These are phyloP conservation scores for Beauveria sp. DNA, from an alignment of 2,329 filamentous ascomycete species.

Conservation along the genomic window DNA sequence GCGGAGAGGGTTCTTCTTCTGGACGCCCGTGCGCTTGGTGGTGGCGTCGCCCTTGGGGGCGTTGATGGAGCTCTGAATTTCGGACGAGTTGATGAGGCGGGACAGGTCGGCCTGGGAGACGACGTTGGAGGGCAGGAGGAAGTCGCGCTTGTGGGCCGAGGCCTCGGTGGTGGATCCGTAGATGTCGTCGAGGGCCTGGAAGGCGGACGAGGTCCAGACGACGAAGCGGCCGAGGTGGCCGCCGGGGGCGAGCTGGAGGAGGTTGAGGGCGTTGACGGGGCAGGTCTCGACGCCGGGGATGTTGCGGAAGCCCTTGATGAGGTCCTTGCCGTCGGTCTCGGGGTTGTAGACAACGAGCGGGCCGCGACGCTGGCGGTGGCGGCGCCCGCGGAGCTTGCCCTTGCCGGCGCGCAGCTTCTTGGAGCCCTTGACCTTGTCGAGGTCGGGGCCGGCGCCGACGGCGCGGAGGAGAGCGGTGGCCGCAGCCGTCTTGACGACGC, in stretches of 20 bases:
- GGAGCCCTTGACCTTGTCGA: conserved; percentile 93
- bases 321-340: conserved; percentile 88
- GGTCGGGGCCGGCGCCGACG: conserved; percentile 79
- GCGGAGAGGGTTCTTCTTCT: conserved; percentile 99
- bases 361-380: conserved; percentile 94
- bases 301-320: conserved; percentile 95
- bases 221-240: conserved; percentile 98
- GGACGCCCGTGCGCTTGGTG: conserved; percentile 83
- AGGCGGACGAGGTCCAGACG: conserved; percentile 96
- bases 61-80: conserved; percentile 93
- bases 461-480: conserved; percentile 83
- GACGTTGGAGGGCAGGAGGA: conserved; percentile 86
- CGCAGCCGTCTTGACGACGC: conserved; percentile 79
- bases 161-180: conserved; percentile 89
- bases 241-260: conserved; percentile 97
- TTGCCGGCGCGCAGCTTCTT: conserved; percentile 97
- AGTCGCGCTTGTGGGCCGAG: conserved; percentile 96
- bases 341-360: conserved; percentile 97
- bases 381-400: conserved; percentile 96
- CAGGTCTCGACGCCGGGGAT: conserved; percentile 96
- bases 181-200: conserved; percentile 92
- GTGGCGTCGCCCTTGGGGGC: conserved; percentile 82
- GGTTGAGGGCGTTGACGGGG: conserved; percentile 89
- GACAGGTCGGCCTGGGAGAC: conserved; percentile 91
- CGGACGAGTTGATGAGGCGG: conserved; percentile 98